These are phyloP conservation scores for Malus orientalis DNA, from an alignment of 306 rosid species.

Conservation along the genomic window DNA sequence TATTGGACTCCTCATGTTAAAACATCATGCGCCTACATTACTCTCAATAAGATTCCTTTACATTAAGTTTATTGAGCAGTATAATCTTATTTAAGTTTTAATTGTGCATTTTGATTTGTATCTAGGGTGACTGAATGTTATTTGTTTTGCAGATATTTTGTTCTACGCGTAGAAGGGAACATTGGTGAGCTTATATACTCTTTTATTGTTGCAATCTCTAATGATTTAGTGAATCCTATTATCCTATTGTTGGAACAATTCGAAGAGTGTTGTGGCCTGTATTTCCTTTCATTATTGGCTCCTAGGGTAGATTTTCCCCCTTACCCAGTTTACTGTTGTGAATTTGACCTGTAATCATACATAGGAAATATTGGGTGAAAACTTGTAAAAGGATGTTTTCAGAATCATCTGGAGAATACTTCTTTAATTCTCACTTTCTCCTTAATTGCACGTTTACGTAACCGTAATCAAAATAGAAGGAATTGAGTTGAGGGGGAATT, in stretches of 20 bases:
- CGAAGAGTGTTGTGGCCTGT: background rate
- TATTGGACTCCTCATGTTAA: background rate
- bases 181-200: constrained; percentile 46
- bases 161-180: constrained; percentile 92
- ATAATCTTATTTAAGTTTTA: background rate
- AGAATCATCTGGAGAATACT: no score
- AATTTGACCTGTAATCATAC: background rate
- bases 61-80: background rate
- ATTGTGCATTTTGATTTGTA: background rate
- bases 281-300: background rate
- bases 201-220: constrained; percentile 6
- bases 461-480: no score
- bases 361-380: background rate
- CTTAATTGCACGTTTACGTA: no score
- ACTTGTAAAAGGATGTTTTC: background rate
- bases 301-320: no score
- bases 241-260: background rate
- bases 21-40: background rate
- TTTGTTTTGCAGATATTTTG: constrained; percentile 71
- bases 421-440: no score
- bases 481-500: no score
- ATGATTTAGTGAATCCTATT: background rate
- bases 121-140: constrained; percentile 10
- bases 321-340: no score
- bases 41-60: background rate